Base-by-base conservation (phyloP, 805 yeast species). In the Yamadazyma sp. region DNA sequence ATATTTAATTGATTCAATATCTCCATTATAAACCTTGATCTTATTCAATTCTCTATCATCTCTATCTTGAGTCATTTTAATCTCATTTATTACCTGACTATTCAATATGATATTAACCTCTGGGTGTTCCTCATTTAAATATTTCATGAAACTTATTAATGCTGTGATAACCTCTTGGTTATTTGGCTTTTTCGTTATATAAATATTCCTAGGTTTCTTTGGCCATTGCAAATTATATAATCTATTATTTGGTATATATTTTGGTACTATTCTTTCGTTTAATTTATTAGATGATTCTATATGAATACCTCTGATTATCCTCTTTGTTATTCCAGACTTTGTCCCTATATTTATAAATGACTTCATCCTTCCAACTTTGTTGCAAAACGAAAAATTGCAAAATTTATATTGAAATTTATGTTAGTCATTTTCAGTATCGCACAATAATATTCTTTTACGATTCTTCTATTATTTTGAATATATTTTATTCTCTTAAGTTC, bases 111-210 rank as follows among this genome's bases (percentile, higher is more conserved):
- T 77, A 44, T 87, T 88, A 27, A 87, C 71, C 12, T 73, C 68
- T 0, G 91, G 89, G 53, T 86, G 84, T 7, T 70, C 62, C 5
- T 62, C 59, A 45, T 79, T 78, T 7, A 88, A 45, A 49, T 78
- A 81, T 5, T 68, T 58, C 13, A 88, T 75, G 43, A 89, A 82
- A 29, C 67, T 65, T 6, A 77, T 69, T 76, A 82, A 76, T 4
- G 93, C 87, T 5, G 65, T 60, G 10, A 80, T 66, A 3, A 86
- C 94, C 7, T 65, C 61, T 2, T 62, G 56, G 33, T 86, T 76
- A 80, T 85, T 78, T 1, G 96, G 96, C 53, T 91, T 91, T 59
- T 88, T 89, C 20, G 86, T 86, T 12, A 91, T 67, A 36, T 82
- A 72, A 7, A 91, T 76, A 53, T 89, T 91, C 40, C 78, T 76